A percentile compares a stretch with the other conserved stretches of the same genome.
phyloP scores from a whole-genome alignment of 352 stramenopile species.

The Globisporangium acanthophoron region DNA sequence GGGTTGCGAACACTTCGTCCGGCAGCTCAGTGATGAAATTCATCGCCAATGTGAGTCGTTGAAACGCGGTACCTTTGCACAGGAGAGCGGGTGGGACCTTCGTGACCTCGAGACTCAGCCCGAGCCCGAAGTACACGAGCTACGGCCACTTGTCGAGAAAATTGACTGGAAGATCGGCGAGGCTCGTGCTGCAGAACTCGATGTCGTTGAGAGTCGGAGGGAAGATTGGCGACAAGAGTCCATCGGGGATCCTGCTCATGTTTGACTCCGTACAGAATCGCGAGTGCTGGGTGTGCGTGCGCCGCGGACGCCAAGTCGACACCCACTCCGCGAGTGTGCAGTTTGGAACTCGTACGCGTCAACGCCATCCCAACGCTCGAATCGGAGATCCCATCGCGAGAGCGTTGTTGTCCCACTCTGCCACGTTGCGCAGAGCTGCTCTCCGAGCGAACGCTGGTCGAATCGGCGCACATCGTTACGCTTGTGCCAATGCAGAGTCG shows the following conservation, averaged over 20 bases:
- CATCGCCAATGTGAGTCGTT: neutral
- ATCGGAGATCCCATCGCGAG: neutral
- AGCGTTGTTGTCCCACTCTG: neutral
- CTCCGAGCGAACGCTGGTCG: neutral
- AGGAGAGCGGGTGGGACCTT: slow-evolving; percentile 1
- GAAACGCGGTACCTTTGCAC: neutral
- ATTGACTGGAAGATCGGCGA: neutral
- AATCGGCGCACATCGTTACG: neutral
- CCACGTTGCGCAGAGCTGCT: neutral
- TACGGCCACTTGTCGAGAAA: neutral
- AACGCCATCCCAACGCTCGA: neutral
- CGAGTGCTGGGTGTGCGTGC: slow-evolving; percentile 4
- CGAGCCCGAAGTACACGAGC: slow-evolving; percentile 4
- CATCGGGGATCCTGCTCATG: neutral
- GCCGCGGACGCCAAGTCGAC: slow-evolving; percentile 6
- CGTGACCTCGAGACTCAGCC: slow-evolving; percentile 4
- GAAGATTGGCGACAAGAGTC: neutral
- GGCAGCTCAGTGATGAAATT: neutral
- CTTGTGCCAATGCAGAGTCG: neutral
- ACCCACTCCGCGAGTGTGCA: slow-evolving; percentile 16
- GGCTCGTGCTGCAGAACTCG: slow-evolving; percentile 3
- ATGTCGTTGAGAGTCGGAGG: slow-evolving; percentile 1
- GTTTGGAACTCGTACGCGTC: slow-evolving; percentile 11
- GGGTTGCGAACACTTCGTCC: neutral
- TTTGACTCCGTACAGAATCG: slow-evolving; percentile 7